Conservation (phyloP, 108 stramenopile species). For the Nitzschia sp. region DNA sequence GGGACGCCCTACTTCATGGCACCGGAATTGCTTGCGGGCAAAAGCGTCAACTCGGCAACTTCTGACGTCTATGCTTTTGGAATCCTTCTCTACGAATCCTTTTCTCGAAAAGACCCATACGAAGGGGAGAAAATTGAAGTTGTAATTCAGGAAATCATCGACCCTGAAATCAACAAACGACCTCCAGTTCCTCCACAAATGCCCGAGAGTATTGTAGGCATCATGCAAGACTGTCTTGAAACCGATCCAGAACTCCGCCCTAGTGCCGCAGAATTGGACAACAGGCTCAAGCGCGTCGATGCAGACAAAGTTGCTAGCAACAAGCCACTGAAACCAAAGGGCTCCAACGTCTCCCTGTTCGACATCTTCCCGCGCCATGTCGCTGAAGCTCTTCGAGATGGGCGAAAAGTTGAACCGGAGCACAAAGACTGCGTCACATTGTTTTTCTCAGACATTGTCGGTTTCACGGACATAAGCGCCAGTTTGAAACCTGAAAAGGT, state of each 20-base stretch:
- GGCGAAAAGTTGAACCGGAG: conserved; percentile 45
- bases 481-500: conserved; percentile 14
- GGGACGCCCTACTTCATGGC: conserved; percentile 79
- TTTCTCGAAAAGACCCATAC: conserved; percentile 54
- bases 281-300: not conserved
- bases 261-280: conserved; percentile 18
- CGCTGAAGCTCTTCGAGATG: conserved; percentile 35
- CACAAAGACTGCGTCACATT: conserved; percentile 21
- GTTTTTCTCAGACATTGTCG: conserved; percentile 32
- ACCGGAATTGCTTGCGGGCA: conserved; percentile 62
- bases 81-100: conserved; percentile 52
- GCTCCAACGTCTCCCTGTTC: conserved; percentile 1
- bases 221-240: conserved; percentile 26
- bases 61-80: conserved; percentile 60
- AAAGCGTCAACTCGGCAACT: conserved; percentile 39
- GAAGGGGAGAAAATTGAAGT: conserved; percentile 22
- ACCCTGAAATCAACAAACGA: conserved; percentile 24
- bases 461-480: conserved; percentile 24
- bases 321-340: not conserved
- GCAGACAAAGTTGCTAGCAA: not conserved
- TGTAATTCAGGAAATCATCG: conserved; percentile 10
- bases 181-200: conserved; percentile 13
- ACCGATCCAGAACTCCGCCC: conserved; percentile 18
- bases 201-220: not conserved
- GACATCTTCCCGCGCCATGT: conserved; percentile 12